These are phyloP conservation scores for Suillus subalutaceus DNA, from an alignment of 768 basidiomycete species.

Conservation along the genomic window DNA sequence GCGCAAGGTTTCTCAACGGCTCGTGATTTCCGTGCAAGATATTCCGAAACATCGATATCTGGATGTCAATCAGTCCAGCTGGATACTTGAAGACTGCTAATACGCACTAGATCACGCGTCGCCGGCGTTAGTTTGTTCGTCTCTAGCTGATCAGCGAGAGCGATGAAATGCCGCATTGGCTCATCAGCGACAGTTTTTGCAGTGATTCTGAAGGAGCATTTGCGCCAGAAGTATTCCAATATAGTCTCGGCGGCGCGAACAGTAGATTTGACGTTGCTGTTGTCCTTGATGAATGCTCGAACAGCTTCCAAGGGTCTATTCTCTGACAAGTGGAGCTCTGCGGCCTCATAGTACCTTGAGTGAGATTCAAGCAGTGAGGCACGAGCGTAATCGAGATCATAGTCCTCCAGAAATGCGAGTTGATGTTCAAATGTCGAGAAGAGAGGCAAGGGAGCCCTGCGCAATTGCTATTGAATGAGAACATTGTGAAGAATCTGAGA, in stretches of 20 bases:
- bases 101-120: slow-evolving; percentile 19
- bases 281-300: slow-evolving; percentile 43
- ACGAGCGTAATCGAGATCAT: slow-evolving; percentile 52
- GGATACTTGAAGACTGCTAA: slow-evolving; percentile 12
- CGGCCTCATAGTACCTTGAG: slow-evolving; percentile 51
- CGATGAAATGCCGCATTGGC: slow-evolving; percentile 27
- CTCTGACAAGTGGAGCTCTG: slow-evolving; percentile 51
- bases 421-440: slow-evolving; percentile 56
- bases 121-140: slow-evolving; percentile 10
- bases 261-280: slow-evolving; percentile 27
- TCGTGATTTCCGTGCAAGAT: slow-evolving; percentile 27
- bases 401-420: slow-evolving; percentile 58
- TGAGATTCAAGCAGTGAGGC: slow-evolving; percentile 46
- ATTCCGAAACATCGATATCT: slow-evolving; percentile 40
- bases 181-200: slow-evolving; percentile 10
- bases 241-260: slow-evolving; percentile 41
- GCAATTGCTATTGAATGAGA: slow-evolving; percentile 1
- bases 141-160: slow-evolving; percentile 22
- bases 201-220: slow-evolving; percentile 42
- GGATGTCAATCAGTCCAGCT: slow-evolving; percentile 18
- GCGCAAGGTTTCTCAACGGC: slow-evolving; percentile 36
- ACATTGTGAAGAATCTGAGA: neutral
- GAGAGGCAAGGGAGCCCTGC: slow-evolving; percentile 49
- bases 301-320: slow-evolving; percentile 53
- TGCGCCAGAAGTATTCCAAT: slow-evolving; percentile 48